Percentiles rank a stretch among this genome's conserved stretches.
phyloP scores from a whole-genome alignment of 805 yeast species.

The Saturnispora galanensis region DNA sequence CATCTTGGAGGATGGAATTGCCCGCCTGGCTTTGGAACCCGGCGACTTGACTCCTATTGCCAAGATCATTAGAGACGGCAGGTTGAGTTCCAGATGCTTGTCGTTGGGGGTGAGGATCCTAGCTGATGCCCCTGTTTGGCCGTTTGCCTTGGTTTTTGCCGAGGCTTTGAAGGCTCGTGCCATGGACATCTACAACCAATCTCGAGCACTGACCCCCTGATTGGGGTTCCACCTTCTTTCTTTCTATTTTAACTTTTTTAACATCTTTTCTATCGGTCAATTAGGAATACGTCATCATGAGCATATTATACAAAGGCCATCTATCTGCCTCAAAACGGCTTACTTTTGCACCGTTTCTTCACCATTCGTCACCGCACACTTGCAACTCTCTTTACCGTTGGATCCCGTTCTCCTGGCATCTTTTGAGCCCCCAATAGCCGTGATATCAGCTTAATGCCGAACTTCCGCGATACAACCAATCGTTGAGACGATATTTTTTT shows the following conservation, averaged over 20 bases:
- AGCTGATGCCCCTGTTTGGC: constrained; percentile 86
- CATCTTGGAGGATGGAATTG: constrained; percentile 38
- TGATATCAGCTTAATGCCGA: too few relatives aligned
- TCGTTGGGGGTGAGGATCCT: constrained; percentile 66
- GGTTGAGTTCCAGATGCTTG: constrained; percentile 46
- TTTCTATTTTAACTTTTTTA: neutral
- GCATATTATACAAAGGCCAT: too few relatives aligned
- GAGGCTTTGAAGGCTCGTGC: constrained; percentile 68
- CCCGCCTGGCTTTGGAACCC: constrained; percentile 38
- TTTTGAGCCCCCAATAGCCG: too few relatives aligned
- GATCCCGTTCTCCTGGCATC: too few relatives aligned
- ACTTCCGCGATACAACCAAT: too few relatives aligned
- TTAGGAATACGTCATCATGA: neutral
- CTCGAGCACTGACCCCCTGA: constrained; percentile 3
- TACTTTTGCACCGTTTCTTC: too few relatives aligned
- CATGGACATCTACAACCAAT: constrained; percentile 25
- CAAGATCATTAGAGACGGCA: constrained; percentile 37
- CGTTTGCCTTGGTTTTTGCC: constrained; percentile 67
- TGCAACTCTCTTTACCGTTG: too few relatives aligned
- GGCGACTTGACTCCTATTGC: constrained; percentile 36
- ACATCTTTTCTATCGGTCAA: neutral
- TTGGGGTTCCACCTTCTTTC: neutral
- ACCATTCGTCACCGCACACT: too few relatives aligned
- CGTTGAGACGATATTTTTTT: too few relatives aligned
- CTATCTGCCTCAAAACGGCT: too few relatives aligned